A percentile compares a stretch with the other conserved stretches of the same genome.
These are phyloP conservation scores for Dissophora globulifera DNA, from an alignment of 192 early-diverging fungal species.

Conservation along the genomic window DNA sequence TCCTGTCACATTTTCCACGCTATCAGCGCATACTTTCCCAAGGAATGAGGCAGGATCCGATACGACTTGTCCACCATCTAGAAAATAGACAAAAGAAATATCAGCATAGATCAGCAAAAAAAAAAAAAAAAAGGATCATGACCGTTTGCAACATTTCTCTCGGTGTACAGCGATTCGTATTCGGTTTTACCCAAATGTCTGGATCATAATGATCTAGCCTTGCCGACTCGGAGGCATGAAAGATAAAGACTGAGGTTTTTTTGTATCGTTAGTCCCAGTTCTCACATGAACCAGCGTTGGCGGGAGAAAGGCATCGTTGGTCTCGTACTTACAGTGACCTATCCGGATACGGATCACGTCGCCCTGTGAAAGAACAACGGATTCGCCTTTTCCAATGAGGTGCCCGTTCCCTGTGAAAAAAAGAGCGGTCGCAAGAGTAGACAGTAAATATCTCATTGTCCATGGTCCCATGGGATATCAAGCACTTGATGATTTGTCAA, in stretches of 20 bases:
- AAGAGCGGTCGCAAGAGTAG: too few relatives aligned
- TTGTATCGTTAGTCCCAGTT: too few relatives aligned
- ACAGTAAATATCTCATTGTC: too few relatives aligned
- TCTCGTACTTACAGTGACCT: conserved; percentile 56
- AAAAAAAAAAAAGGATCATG: too few relatives aligned
- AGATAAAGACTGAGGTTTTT: conserved; percentile 8
- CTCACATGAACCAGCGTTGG: too few relatives aligned
- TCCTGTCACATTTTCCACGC: too few relatives aligned
- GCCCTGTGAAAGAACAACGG: conserved; percentile 66
- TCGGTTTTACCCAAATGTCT: conserved; percentile 51
- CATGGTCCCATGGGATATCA: too few relatives aligned
- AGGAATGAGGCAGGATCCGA: conserved; percentile 28
- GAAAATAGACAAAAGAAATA: too few relatives aligned
- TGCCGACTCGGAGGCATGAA: conserved; percentile 5
- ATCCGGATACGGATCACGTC: conserved; percentile 66
- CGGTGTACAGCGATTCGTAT: background rate
- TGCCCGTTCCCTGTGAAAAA: conserved; percentile 59
- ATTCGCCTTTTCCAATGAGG: conserved; percentile 63
- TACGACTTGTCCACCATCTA: conserved; percentile 20
- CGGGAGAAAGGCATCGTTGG: background rate
- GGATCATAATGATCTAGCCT: conserved; percentile 7
- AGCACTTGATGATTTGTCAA: too few relatives aligned
- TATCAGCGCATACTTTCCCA: conserved; percentile 49
- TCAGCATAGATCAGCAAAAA: too few relatives aligned
- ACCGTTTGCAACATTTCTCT: background rate